Conservation (phyloP, 23 red algal genomes). For the Gracilaria gracilis region DNA sequence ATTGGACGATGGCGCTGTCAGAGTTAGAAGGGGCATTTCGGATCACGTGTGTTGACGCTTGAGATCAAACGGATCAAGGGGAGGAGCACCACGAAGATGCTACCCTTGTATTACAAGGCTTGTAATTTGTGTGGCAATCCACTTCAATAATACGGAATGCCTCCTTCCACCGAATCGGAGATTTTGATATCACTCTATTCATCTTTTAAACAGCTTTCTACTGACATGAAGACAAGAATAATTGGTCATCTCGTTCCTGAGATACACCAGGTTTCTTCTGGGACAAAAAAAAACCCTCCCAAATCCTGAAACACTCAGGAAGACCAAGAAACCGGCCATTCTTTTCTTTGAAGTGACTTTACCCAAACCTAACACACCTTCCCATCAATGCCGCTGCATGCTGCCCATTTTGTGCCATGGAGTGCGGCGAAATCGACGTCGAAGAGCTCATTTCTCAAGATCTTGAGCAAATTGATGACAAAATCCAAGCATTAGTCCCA, state of each 20-base stretch:
- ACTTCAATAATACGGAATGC: constrained; percentile 12
- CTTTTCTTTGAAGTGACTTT: too few relatives aligned
- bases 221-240: not conserved
- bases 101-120: too few relatives aligned
- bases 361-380: not conserved
- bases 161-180: not conserved
- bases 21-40: not conserved
- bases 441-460: not conserved
- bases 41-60: not conserved
- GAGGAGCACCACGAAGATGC: too few relatives aligned
- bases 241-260: not conserved
- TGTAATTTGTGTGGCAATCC: too few relatives aligned
- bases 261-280: too few relatives aligned
- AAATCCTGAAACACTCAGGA: not conserved
- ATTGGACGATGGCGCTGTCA: not conserved
- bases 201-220: not conserved
- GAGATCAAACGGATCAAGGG: not conserved
- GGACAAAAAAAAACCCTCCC: not conserved
- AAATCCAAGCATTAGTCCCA: not conserved
- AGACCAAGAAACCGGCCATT: not conserved
- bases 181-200: not conserved
- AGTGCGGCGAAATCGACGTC: not conserved
- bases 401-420: not conserved
- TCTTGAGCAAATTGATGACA: not conserved
- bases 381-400: not conserved